A percentile compares a stretch with the other conserved stretches of the same genome.
phyloP scores from a whole-genome alignment of 2,329 filamentous ascomycete genomes.

The Akanthomyces muscarius region DNA sequence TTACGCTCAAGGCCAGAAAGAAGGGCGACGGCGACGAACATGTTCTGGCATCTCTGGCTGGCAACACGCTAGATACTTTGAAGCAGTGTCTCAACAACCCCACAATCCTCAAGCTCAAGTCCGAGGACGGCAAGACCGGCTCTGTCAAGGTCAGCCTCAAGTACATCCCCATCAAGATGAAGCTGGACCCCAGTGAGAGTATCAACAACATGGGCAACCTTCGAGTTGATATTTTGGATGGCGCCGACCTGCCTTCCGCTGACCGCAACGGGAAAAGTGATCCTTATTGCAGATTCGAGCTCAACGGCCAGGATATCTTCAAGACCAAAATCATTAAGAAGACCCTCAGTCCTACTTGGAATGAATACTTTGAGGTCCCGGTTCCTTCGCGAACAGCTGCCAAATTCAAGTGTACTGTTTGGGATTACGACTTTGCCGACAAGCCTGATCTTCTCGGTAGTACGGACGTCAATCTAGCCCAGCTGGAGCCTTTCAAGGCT shows the following conservation, averaged over 20 bases:
- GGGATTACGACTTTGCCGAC: conserved; percentile 95
- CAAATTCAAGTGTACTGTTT: conserved; percentile 78
- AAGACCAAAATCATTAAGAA: conserved; percentile 98
- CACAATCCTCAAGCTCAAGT: conserved; percentile 74
- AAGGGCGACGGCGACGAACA: conserved; percentile 74
- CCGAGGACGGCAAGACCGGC: conserved; percentile 69
- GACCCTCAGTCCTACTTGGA: conserved; percentile 91
- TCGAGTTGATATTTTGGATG: conserved; percentile 89
- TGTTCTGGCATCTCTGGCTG: conserved; percentile 75
- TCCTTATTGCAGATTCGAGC: conserved; percentile 90
- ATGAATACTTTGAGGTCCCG: conserved; percentile 85
- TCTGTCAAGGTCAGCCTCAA: conserved; percentile 89
- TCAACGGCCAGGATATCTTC: conserved; percentile 85
- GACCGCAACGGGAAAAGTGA: conserved; percentile 97
- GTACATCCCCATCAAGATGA: conserved; percentile 92
- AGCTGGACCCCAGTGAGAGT: conserved; percentile 87
- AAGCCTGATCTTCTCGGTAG: conserved; percentile 87
- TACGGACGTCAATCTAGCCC: conserved; percentile 68
- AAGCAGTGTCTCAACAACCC: conserved; percentile 91
- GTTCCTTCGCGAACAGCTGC: conserved; percentile 81
- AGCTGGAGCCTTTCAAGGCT: conserved; percentile 79
- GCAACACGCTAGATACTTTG: conserved; percentile 80
- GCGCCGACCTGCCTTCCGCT: conserved; percentile 79
- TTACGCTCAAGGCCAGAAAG: conserved; percentile 82
- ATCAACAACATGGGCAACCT: conserved; percentile 99